Evolutionary conservation across 2,329 filamentous ascomycete species (phyloP), one percentile per base, ranked within the genome.

Genomic region (Hymenoscyphus scutula): DNA sequence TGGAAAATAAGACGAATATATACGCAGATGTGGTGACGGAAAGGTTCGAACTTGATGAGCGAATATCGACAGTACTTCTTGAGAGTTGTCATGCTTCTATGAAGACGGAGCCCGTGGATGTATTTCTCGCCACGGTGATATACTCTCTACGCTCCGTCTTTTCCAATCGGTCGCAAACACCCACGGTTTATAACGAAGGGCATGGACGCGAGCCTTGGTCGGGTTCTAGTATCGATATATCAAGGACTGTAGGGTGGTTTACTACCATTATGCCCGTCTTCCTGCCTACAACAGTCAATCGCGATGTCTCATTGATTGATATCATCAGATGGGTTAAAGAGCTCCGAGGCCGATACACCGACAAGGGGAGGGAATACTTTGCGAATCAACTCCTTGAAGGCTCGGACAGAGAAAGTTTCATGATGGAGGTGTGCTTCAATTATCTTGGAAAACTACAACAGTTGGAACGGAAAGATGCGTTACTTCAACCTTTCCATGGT

Each of bases 371-470:
- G 38, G 69, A 73, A 0, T 79, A 78, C 64, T 79, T 80, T 64
- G 73, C 76, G 0, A 70, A 71, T 2, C 71, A 73, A 5, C 73
- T 74, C 58, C 69, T 76, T 56, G 75, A 66, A 38, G 60, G 68
- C 25, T 68, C 70, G 1, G 74, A 74, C 1, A 66, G 63, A 0
- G 64, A 76, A 45, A 65, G 72, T 29, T 78, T 48, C 25, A 57
- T 55, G 1, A 64, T 65, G 45, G 81, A 84, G 65, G 64, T 82
- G 0, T 70, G 78, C 0, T 81, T 83, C 72, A 82, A 83, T 68
- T 83, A 81, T 63, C 72, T 77, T 0, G 80, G 79, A 17, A 71
- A 77, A 53, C 76, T 76, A 56, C 79, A 82, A 64, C 77, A 81
- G 38, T 71, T 80, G 1, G 79, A 81, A 58, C 70, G 73, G 0